Evolutionary conservation across 352 stramenopile genomes (phyloP), one percentile per base, ranked within the genome.

Genomic region (Globisporangium echinulatum): DNA sequence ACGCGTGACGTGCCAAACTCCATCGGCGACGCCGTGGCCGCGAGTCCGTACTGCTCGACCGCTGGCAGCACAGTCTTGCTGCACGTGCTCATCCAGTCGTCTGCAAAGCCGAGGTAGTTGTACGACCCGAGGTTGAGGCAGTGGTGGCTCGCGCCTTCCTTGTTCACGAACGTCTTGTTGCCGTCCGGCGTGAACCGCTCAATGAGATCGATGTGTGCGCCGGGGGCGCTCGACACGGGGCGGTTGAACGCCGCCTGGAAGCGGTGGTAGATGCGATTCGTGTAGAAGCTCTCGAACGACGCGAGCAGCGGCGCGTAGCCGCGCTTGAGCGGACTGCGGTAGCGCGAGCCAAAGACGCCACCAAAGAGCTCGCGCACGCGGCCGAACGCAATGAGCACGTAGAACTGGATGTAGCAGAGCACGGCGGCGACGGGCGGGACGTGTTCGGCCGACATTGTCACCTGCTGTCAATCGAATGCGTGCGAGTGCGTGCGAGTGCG

Each of bases 61-160:
- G 84, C 82, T 25, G 69, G 67, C 61, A 98, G 83, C 9, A 99
- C 97, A 25, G 87, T 74, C 37, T 87, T 76, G 62, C 79, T 83
- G 79, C 97, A 99, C 47, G 95, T 99, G 63, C 92, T 83, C 70
- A 98, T 91, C 97, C 96, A 99, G 76, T 99, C 97, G 69, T 99
- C 97, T 1, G 96, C 97, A 75, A 99, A 99, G 25, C 97, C 97
- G 13, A 99, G 75, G 76, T 99, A 99, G 82, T 99, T 99, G 85
- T 99, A 99, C 56, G 89, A 98, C 44, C 97, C 97, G 2, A 99
- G 74, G 77, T 99, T 99, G 17, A 99, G 71, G 67, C 94, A 99
- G 51, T 77, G 70, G 15, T 88, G 79, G 38, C 82, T 70, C 54
- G 69, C 78, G 37, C 78, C 79, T 25, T 88, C 72, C 47, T 87